Evolutionary conservation across 306 rosid genomes (phyloP).

Genomic region (Malus sieversii): DNA sequence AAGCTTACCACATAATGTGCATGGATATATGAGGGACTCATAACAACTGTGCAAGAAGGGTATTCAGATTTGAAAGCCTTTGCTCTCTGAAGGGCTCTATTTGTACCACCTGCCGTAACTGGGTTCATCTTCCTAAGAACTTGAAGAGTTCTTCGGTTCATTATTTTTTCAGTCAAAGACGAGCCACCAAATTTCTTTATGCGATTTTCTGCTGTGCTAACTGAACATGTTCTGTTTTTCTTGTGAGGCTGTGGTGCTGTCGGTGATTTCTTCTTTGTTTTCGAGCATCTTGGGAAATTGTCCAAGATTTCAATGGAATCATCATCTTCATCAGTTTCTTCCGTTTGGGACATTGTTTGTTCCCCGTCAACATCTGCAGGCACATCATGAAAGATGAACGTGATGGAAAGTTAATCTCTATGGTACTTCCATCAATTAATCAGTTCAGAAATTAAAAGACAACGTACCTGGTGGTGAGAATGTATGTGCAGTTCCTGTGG

Average conservation of each 20-base stretch:
- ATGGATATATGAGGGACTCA: background rate
- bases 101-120: background rate
- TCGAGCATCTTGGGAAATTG: background rate
- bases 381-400: background rate
- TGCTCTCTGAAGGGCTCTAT: background rate
- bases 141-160: background rate
- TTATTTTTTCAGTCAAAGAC: background rate
- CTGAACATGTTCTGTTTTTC: background rate
- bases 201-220: background rate
- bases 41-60: background rate
- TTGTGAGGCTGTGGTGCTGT: background rate
- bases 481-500: background rate
- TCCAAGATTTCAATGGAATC: background rate
- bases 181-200: background rate
- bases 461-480: background rate
- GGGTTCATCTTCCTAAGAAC: background rate
- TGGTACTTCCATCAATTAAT: background rate
- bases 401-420: background rate
- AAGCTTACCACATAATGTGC: conserved; percentile 9
- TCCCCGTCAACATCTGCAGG: background rate
- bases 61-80: background rate
- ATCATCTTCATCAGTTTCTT: background rate
- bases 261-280: background rate
- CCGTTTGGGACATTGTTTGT: background rate
- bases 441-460: background rate